Evolutionary conservation across 2,329 filamentous ascomycete genomes (phyloP).

Genomic region (Aspergillus aculeatinus): DNA sequence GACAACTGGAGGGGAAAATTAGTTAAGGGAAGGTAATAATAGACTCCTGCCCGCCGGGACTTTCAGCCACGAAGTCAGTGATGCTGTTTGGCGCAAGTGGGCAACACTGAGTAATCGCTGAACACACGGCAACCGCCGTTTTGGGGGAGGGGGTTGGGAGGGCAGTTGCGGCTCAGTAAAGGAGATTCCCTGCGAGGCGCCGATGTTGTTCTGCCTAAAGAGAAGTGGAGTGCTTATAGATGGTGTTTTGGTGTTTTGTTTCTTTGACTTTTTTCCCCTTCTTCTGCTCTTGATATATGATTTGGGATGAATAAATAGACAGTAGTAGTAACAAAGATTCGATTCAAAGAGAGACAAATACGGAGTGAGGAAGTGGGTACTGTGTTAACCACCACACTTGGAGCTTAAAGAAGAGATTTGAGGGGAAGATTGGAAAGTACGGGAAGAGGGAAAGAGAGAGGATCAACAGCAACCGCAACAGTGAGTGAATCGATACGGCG

Average conservation of each 20-base stretch:
- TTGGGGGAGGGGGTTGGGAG: neutral
- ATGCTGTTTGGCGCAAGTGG: neutral
- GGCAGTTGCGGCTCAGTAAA: neutral
- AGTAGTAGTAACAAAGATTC: neutral
- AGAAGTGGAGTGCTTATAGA: neutral
- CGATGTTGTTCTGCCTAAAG: constrained; percentile 4
- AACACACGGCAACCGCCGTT: constrained; percentile 3
- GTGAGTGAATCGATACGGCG: neutral
- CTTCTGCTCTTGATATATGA: neutral
- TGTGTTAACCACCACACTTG: neutral
- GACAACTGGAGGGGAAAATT: neutral
- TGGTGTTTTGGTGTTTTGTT: neutral
- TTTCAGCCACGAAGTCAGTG: neutral
- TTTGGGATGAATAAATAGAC: neutral
- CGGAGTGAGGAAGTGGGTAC: too few species aligned
- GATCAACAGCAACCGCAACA: constrained; percentile 8
- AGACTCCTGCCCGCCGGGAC: neutral
- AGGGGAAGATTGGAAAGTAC: neutral
- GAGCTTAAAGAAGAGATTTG: neutral
- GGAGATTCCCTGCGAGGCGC: neutral
- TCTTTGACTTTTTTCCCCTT: neutral
- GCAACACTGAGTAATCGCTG: neutral
- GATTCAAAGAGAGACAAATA: constrained; percentile 2
- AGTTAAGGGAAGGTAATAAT: neutral
- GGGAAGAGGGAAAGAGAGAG: constrained; percentile 9